Conservation (phyloP, 495 filamentous ascomycete species). For the Penicillium verhagenii region DNA sequence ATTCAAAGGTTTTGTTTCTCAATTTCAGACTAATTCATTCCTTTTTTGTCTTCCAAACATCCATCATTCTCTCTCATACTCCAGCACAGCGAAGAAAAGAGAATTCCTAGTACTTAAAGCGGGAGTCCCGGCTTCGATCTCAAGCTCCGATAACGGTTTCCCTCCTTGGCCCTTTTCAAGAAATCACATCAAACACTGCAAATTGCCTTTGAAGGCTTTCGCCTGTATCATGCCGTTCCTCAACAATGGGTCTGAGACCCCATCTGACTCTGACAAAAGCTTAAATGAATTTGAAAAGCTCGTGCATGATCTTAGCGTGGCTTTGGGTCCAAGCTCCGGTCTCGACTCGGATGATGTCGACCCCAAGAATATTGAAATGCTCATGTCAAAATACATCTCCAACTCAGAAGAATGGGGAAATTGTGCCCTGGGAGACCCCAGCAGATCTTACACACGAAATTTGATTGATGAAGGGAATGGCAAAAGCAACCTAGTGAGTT, state of each 20-base stretch:
- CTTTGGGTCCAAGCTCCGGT: slow-evolving; percentile 74
- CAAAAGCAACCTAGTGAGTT: slow-evolving; percentile 78
- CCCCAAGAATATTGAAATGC: slow-evolving; percentile 58
- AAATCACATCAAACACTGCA: slow-evolving; percentile 1
- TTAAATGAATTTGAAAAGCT: slow-evolving; percentile 64
- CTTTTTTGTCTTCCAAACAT: too few species aligned
- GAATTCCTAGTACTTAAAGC: neutral
- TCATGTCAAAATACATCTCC: slow-evolving; percentile 73
- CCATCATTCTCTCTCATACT: neutral
- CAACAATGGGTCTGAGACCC: slow-evolving; percentile 11
- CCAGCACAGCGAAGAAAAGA: neutral
- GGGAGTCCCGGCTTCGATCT: neutral
- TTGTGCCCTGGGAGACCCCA: slow-evolving; percentile 67
- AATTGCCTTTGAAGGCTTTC: slow-evolving; percentile 11
- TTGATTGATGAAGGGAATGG: slow-evolving; percentile 89
- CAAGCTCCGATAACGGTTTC: slow-evolving; percentile 17
- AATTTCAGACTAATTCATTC: neutral
- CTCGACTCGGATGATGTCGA: slow-evolving; percentile 78
- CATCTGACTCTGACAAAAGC: slow-evolving; percentile 7
- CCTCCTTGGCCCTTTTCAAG: neutral
- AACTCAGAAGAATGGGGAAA: slow-evolving; percentile 64
- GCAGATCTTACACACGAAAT: slow-evolving; percentile 77
- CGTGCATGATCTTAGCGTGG: slow-evolving; percentile 66
- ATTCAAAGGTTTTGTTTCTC: neutral
- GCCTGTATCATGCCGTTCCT: slow-evolving; percentile 39